A percentile compares a stretch with the other conserved stretches of the same genome.
These are phyloP conservation scores for Calonectria multiphialidica DNA, from an alignment of 2,329 filamentous ascomycete species.

Conservation along the genomic window DNA sequence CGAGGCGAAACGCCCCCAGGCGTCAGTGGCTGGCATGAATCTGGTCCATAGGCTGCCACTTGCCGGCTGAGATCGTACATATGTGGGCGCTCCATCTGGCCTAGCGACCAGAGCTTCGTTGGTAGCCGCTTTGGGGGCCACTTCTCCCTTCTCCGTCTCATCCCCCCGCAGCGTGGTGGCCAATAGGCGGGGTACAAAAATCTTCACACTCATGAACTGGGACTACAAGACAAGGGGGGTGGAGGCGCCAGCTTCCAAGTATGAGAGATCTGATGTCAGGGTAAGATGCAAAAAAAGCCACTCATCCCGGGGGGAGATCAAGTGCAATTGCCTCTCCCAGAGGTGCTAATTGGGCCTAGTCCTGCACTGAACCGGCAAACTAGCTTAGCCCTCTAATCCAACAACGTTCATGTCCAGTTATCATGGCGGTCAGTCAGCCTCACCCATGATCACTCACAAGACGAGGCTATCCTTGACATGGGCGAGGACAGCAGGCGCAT, in stretches of 20 bases:
- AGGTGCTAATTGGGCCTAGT: background rate
- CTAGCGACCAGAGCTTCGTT: constrained; percentile 13
- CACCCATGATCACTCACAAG: constrained; percentile 34
- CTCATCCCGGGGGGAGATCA: constrained; percentile 8
- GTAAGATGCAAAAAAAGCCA: constrained; percentile 9
- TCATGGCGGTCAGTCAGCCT: constrained; percentile 46
- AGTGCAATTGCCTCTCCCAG: background rate
- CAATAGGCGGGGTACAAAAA: constrained; percentile 1
- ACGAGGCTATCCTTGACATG: constrained; percentile 44
- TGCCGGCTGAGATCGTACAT: constrained; percentile 21
- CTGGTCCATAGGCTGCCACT: constrained; percentile 8
- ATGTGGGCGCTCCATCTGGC: constrained; percentile 8
- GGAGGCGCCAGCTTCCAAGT: constrained; percentile 1
- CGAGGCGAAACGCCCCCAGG: constrained; percentile 26
- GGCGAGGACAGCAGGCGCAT: constrained; percentile 12
- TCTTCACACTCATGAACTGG: background rate
- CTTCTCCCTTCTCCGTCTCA: background rate
- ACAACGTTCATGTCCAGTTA: constrained; percentile 38
- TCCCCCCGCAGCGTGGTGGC: background rate
- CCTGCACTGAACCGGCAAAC: background rate
- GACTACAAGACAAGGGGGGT: constrained; percentile 10
- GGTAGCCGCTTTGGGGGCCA: background rate
- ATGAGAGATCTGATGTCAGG: constrained; percentile 10
- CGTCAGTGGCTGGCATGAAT: constrained; percentile 32
- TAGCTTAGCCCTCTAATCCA: constrained; percentile 29